A percentile compares a stretch with the other conserved stretches of the same genome.
These are phyloP conservation scores for Articulospora tetracladia DNA, from an alignment of 495 filamentous ascomycete genomes.

Conservation along the genomic window DNA sequence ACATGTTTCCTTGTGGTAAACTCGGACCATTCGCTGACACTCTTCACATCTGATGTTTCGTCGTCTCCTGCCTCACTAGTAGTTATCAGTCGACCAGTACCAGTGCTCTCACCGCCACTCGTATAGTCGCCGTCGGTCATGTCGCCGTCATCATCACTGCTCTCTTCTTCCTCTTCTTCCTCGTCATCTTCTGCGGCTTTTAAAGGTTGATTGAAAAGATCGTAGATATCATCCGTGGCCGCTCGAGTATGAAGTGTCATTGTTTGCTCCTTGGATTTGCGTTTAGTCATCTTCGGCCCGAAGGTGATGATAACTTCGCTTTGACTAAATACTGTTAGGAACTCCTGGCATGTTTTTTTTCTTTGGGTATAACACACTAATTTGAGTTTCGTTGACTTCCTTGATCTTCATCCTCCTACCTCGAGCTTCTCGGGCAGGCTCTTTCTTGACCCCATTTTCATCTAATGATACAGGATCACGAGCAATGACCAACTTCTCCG, in stretches of 20 bases:
- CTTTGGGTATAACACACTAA: slow-evolving; percentile 49
- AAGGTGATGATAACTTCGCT: slow-evolving; percentile 86
- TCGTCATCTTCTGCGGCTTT: slow-evolving; percentile 57
- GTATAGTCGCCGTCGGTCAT: slow-evolving; percentile 72
- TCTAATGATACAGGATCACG: slow-evolving; percentile 40
- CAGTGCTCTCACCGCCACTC: slow-evolving; percentile 78
- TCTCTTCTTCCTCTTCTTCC: slow-evolving; percentile 53
- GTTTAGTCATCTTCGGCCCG: slow-evolving; percentile 70
- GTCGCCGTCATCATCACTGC: slow-evolving; percentile 53
- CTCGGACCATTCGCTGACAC: slow-evolving; percentile 79
- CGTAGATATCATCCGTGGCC: slow-evolving; percentile 95
- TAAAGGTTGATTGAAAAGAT: slow-evolving; percentile 90
- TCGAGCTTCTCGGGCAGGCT: slow-evolving; percentile 22
- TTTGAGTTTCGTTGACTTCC: slow-evolving; percentile 81
- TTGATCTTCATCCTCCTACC: slow-evolving; percentile 68
- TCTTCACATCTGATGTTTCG: slow-evolving; percentile 53
- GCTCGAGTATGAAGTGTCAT: slow-evolving; percentile 97
- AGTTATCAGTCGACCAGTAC: slow-evolving; percentile 59
- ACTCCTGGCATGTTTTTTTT: background rate
- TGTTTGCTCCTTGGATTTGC: slow-evolving; percentile 72
- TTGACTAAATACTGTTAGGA: slow-evolving; percentile 56
- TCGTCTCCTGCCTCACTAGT: slow-evolving; percentile 42
- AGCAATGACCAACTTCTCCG: slow-evolving; percentile 40
- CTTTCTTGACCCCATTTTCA: slow-evolving; percentile 42
- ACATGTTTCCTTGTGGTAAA: slow-evolving; percentile 74